Evolutionary conservation across 257 asterid genomes (phyloP), one percentile per base, ranked within the genome.

Genomic region (Leptodermis oblonga): DNA sequence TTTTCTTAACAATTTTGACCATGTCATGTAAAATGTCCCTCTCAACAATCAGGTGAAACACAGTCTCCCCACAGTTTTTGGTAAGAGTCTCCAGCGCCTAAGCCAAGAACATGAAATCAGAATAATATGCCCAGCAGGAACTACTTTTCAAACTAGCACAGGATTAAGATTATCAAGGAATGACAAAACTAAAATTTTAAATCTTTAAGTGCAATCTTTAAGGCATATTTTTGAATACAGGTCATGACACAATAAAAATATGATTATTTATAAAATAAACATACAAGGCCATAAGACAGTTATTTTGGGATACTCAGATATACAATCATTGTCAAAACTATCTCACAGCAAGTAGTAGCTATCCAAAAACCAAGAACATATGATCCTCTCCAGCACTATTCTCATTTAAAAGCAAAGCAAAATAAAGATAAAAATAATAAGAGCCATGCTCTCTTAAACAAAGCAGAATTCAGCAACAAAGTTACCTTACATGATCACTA

Each of bases 41-140:
- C 81, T 94, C 98, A 52, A 79, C 92, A 62, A 94, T 89, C 86
- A 78, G 97, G 78, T 90, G 96, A 75, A 94, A 94, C 52, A 94
- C 76, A 56, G 73, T 80, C 82, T 94, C 99, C 70, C 96, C 99
- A 76, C 99, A 94, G 71, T 94, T 94, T 82, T 94, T 94, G 88
- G 90, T 89, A 59, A 94, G 85, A 56, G 99, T 87, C 87, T 94
- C 99, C 78, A 94, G 86, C 74, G 84, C 99, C 99, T 94, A 86
- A 54, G 73, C 54, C 81, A 75, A 64, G 68, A 67, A 34, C 66
- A 34, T 33, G 53, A 36, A 59, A 42, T 31, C 64, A 61, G 37
- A 59, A 39, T 17, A 48, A 41, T 62, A 42, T 31, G 43, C 11
- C 33, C 37, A 30, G 56, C 49, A 31, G 22, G 5, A 45, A 45